Conservation (phyloP, 73 alveolate genomes). For the Urostyla sp. region DNA sequence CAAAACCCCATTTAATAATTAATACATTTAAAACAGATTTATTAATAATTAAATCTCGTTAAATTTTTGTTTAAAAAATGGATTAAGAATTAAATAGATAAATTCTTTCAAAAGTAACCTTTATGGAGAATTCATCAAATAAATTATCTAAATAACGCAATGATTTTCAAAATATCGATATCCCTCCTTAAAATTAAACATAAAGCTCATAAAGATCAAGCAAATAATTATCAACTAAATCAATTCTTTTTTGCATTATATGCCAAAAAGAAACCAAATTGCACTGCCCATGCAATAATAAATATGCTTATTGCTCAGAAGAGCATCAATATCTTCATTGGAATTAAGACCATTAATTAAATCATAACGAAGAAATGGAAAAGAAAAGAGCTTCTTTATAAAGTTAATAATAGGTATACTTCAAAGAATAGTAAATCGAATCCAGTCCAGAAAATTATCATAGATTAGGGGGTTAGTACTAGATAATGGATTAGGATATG, state of each 20-base stretch:
- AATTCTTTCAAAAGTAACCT: no score
- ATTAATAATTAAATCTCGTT: no score
- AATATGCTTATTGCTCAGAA: conserved; percentile 34
- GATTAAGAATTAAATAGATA: no score
- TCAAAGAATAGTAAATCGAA: neutral
- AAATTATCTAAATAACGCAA: no score
- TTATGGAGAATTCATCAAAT: no score
- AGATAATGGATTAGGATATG: neutral
- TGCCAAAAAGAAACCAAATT: conserved; percentile 4
- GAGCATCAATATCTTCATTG: conserved; percentile 30
- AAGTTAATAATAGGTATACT: neutral
- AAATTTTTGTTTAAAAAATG: no score
- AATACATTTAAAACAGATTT: no score
- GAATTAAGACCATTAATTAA: conserved; percentile 32
- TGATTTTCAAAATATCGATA: no score
- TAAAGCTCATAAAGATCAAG: no score
- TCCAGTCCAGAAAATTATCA: neutral
- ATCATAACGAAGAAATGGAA: conserved; percentile 38
- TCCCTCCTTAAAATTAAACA: no score
- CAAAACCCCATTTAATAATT: no score
- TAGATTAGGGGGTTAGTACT: neutral
- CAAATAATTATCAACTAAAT: no score
- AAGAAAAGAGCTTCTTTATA: neutral
- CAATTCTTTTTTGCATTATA: conserved; percentile 8
- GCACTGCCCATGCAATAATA: conserved; percentile 24